A percentile compares a stretch with the other conserved stretches of the same genome.
These are phyloP conservation scores for Geotrichum reessii DNA, from an alignment of 1,139 yeast genomes.

Conservation along the genomic window DNA sequence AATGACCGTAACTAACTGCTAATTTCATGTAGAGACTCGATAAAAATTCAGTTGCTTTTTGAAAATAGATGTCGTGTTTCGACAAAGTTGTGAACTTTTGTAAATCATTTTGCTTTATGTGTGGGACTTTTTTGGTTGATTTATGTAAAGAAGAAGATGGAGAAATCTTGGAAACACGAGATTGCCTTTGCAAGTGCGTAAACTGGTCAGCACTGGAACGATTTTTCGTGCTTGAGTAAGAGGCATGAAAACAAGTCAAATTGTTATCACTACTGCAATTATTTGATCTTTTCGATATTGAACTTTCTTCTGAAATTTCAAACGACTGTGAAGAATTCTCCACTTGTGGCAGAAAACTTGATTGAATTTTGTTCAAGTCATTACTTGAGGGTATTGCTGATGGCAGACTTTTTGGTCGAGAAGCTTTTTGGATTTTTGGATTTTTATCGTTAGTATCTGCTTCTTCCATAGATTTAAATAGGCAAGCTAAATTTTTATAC, in stretches of 20 bases:
- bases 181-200: background rate
- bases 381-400: background rate
- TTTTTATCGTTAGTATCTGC: background rate
- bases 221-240: background rate
- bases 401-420: background rate
- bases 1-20: slow-evolving; percentile 61
- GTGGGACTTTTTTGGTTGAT: background rate
- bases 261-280: background rate
- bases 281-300: background rate
- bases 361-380: background rate
- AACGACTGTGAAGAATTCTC: background rate
- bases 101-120: background rate
- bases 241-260: background rate
- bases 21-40: slow-evolving; percentile 51
- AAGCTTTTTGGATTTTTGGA: background rate
- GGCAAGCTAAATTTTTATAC: slow-evolving; percentile 37
- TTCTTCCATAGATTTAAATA: background rate
- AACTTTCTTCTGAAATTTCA: background rate
- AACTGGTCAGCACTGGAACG: background rate
- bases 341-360: background rate
- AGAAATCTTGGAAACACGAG: background rate
- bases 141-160: background rate
- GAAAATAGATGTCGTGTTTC: background rate
- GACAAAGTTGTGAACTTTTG: background rate
- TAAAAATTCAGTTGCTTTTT: background rate